Evolutionary conservation across 306 rosid genomes (phyloP), one percentile per base, ranked within the genome.

Genomic region (Dryas octopetala): DNA sequence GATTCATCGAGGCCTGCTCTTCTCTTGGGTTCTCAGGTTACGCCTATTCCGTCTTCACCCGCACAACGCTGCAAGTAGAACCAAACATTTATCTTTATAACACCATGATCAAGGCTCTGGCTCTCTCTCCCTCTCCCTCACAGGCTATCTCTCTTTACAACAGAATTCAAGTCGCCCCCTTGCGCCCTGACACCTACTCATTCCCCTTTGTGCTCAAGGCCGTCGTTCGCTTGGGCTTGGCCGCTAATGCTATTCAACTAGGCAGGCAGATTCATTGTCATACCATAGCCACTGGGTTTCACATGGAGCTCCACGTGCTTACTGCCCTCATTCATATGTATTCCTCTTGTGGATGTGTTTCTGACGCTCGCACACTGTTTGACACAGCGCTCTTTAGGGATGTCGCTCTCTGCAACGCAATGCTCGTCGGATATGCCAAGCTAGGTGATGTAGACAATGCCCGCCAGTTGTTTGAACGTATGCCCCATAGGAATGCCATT

Each of bases 341-440:
- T 77, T 88, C 89, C 19, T 82, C 77, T 46, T 88, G 83, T 47
- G 80, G 77, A 2, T 63, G 41, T 23, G 66, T 87, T 79, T 72
- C 53, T 32, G 79, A 78, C 51, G 92, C 94, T 28, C 85, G 94
- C 40, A 84, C 78, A 66, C 54, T 89, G 23, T 91, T 91, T 7
- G 89, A 91, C 53, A 82, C 11, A 9, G 73, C 80, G 0, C 17
- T 52, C 12, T 55, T 26, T 1, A 68, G 74, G 76, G 80, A 75
- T 23, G 82, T 55, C 45, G 76, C 79, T 17, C 73, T 84, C 38
- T 89, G 87, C 87, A 91, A 89, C 63, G 86, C 88, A 41, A 84
- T 91, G 89, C 67, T 91, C 23, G 85, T 79, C 0, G 92, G 85
- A 38, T 91, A 91, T 62, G 87, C 77, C 2, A 91, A 87, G 76